Evolutionary conservation across 1,139 yeast species (phyloP).

Genomic region (Suhomyces ambrosiae): DNA sequence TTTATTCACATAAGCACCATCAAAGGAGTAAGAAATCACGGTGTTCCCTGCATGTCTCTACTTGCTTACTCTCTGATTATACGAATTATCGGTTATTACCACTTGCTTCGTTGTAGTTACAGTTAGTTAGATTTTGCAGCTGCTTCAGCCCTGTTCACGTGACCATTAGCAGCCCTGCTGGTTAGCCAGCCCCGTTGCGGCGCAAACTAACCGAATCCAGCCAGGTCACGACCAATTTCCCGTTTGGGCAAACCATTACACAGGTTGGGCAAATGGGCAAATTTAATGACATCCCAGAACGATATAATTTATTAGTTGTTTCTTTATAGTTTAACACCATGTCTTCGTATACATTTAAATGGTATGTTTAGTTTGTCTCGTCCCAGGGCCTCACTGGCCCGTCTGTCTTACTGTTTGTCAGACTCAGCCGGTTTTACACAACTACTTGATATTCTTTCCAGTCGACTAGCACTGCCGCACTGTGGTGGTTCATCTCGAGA

Average conservation of each 20-base stretch:
- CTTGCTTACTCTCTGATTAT: no score
- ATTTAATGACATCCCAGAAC: slow-evolving; percentile 6
- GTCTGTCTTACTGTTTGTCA: not conserved
- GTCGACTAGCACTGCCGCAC: no score
- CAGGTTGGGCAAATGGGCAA: slow-evolving; percentile 14
- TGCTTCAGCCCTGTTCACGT: slow-evolving; percentile 1
- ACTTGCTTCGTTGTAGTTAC: no score
- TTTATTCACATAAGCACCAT: no score
- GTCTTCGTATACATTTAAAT: slow-evolving; percentile 25
- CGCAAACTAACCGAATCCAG: slow-evolving; percentile 6
- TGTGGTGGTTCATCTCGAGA: slow-evolving; percentile 1
- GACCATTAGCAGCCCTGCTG: not conserved
- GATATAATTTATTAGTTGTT: slow-evolving; percentile 2
- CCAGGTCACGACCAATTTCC: slow-evolving; percentile 14
- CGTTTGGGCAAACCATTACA: slow-evolving; percentile 12
- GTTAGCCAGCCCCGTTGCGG: slow-evolving; percentile 10
- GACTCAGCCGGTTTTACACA: slow-evolving; percentile 1
- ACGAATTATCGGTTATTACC: no score
- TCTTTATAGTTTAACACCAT: slow-evolving; percentile 13
- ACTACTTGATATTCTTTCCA: no score
- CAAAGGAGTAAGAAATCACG: no score
- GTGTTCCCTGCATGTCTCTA: no score
- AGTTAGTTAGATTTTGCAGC: not conserved
- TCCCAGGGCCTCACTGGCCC: not conserved
- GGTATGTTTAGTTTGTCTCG: slow-evolving; percentile 19